phyloP scores from a whole-genome alignment of 805 yeast species.

The Scheffersomyces amazonensis region DNA sequence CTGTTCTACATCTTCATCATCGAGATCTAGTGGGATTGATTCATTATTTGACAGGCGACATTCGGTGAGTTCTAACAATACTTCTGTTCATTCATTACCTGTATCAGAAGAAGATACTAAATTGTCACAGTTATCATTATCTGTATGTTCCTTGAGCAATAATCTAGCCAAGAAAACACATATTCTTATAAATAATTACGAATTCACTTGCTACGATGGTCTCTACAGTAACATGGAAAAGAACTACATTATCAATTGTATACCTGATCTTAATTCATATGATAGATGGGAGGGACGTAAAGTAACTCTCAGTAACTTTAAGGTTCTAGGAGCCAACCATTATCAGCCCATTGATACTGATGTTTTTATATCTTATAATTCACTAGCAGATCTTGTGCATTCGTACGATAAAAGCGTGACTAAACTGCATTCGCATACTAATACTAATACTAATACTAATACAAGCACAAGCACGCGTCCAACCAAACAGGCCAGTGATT shows the following conservation, averaged over 20 bases:
- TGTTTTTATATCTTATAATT: conserved; percentile 9
- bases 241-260: conserved; percentile 34
- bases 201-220: conserved; percentile 10
- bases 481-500: conserved; percentile 6
- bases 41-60: conserved; percentile 8
- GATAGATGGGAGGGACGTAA: conserved; percentile 32
- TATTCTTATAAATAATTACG: too few relatives aligned
- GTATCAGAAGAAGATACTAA: neutral
- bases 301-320: conserved; percentile 18
- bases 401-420: conserved; percentile 6
- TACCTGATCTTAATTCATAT: conserved; percentile 35
- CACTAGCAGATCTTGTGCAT: conserved; percentile 4
- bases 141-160: too few relatives aligned
- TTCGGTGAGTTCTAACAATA: conserved; percentile 1
- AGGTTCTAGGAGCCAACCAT: conserved; percentile 4
- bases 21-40: neutral
- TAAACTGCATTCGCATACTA: neutral
- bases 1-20: neutral
- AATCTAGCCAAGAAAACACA: too few relatives aligned
- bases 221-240: conserved; percentile 23
- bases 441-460: too few relatives aligned
- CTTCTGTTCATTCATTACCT: neutral
- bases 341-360: conserved; percentile 2
- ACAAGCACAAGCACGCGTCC: neutral
- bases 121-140: conserved; percentile 5